Evolutionary conservation across 2,329 filamentous ascomycete species (phyloP).

Genomic region (Lecanicillium sp.): DNA sequence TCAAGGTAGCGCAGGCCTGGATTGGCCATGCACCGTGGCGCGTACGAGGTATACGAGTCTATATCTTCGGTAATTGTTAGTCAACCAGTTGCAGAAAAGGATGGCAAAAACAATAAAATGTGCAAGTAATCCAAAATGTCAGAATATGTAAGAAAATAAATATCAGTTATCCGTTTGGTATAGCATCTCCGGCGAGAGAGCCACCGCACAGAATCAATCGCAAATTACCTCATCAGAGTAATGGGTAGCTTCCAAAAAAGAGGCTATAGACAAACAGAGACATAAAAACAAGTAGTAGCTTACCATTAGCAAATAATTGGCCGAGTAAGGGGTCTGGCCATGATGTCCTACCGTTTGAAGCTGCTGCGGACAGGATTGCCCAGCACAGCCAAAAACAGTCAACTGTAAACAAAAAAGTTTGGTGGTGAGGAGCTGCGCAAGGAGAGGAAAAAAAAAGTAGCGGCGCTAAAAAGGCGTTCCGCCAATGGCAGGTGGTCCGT

Average conservation of each 20-base stretch:
- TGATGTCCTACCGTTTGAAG: too few species aligned
- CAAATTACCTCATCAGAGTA: slow-evolving; percentile 93
- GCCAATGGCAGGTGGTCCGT: neutral
- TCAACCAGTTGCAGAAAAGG: slow-evolving; percentile 12
- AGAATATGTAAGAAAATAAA: slow-evolving; percentile 99
- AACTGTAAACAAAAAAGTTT: too few species aligned
- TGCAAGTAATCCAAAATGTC: slow-evolving; percentile 36
- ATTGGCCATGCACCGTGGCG: too few species aligned
- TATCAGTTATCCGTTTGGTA: slow-evolving; percentile 75
- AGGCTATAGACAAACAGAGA: slow-evolving; percentile 7
- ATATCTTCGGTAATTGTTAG: slow-evolving; percentile 16
- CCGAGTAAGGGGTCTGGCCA: too few species aligned
- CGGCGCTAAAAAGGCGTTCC: neutral
- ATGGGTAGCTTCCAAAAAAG: slow-evolving; percentile 4
- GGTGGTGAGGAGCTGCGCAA: neutral
- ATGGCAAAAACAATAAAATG: slow-evolving; percentile 15
- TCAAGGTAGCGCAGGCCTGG: too few species aligned
- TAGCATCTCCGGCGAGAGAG: slow-evolving; percentile 82
- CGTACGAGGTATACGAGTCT: slow-evolving; percentile 8
- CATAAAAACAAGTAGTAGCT: slow-evolving; percentile 13
- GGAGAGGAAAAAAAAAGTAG: slow-evolving; percentile 1
- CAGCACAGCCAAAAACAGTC: neutral
- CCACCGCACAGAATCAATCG: slow-evolving; percentile 87
- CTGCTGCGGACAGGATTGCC: too few species aligned
- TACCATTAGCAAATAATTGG: slow-evolving; percentile 19